Percentiles rank a stretch among this genome's conserved stretches.
Evolutionary conservation across 345 rosid genomes (phyloP).

Genomic region (Abelmoschus esculentus): DNA sequence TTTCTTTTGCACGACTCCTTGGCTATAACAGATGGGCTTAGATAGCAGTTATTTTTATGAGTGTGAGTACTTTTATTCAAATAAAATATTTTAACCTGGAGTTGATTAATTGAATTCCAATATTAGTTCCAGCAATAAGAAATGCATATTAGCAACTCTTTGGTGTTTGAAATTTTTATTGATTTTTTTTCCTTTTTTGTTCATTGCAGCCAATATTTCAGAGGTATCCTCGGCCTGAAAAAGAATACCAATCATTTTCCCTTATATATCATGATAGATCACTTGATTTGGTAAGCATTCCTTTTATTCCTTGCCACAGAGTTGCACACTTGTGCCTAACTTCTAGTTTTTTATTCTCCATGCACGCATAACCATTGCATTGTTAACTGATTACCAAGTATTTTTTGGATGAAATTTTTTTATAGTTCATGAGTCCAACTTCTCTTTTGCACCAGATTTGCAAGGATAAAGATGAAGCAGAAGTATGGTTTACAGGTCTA

Average conservation of each 20-base stretch:
- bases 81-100: neutral
- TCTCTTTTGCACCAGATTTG: constrained; percentile 37
- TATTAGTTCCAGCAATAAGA: neutral
- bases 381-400: neutral
- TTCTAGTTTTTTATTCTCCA: neutral
- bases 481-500: constrained; percentile 76
- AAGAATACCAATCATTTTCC: constrained; percentile 82
- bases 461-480: constrained; percentile 85
- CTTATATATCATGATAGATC: constrained; percentile 65
- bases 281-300: constrained; percentile 57
- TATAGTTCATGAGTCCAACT: neutral
- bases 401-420: neutral
- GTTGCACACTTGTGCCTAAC: neutral
- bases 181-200: neutral
- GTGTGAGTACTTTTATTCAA: constrained; percentile 3
- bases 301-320: constrained; percentile 2
- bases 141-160: neutral
- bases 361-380: neutral
- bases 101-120: neutral
- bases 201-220: constrained; percentile 66
- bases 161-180: neutral
- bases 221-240: constrained; percentile 75
- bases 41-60: neutral
- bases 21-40: neutral
- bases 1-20: neutral